Conservation (phyloP, 208 protist species). For the Trypanosoma scelopori region DNA sequence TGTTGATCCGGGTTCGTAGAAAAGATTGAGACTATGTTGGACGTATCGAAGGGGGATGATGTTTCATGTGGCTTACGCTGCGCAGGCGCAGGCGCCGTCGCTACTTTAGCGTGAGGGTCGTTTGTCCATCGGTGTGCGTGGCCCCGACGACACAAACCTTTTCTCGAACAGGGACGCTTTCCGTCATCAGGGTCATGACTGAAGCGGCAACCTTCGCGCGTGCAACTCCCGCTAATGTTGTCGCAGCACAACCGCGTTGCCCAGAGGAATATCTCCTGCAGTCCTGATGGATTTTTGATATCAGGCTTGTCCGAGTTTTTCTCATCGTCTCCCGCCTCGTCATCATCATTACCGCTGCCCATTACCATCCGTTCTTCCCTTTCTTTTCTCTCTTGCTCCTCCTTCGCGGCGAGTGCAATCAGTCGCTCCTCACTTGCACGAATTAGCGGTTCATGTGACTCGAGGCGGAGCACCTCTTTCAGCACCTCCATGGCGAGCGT, state of each 20-base stretch:
- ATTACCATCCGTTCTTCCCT: not conserved
- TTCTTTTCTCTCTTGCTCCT: constrained; percentile 3
- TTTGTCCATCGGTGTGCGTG: constrained; percentile 63
- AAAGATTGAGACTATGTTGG: constrained; percentile 22
- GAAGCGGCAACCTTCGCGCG: constrained; percentile 45
- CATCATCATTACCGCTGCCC: not conserved
- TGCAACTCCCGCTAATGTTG: constrained; percentile 44
- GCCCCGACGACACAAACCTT: constrained; percentile 47
- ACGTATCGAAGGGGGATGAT: constrained; percentile 13
- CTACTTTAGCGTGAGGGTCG: constrained; percentile 23
- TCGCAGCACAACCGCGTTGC: constrained; percentile 71
- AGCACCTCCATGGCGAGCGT: constrained; percentile 66
- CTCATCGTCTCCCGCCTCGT: not conserved
- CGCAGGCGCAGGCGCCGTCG: not conserved
- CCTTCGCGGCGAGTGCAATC: constrained; percentile 19
- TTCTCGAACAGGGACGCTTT: constrained; percentile 65
- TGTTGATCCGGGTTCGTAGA: constrained; percentile 36
- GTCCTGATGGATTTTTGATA: not conserved
- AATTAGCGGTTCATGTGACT: constrained; percentile 75
- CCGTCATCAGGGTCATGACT: constrained; percentile 74
- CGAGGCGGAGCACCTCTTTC: constrained; percentile 64
- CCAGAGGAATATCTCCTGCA: constrained; percentile 62
- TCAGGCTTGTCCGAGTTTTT: not conserved
- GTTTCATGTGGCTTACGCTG: constrained; percentile 16
- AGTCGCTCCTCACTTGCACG: constrained; percentile 65